Conservation (phyloP, 2,329 filamentous ascomycete species). For the Aspergillus tubingensis region DNA sequence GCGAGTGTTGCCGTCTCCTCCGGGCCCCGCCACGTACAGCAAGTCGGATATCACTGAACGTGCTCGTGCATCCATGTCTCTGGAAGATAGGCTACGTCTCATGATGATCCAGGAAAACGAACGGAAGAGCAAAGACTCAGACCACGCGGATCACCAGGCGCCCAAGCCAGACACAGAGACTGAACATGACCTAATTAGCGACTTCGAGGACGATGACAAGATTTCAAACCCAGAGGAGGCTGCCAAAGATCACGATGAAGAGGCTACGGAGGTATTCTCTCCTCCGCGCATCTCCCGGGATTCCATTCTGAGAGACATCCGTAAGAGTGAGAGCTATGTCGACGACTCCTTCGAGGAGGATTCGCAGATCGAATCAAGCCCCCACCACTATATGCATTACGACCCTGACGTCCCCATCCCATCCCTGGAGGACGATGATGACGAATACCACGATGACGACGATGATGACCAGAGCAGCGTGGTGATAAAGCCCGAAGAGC, state of each 20-base stretch:
- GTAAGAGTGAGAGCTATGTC: constrained; percentile 62
- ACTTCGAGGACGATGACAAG: constrained; percentile 17
- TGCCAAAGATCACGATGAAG: constrained; percentile 25
- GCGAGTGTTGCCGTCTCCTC: constrained; percentile 71
- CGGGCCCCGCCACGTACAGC: constrained; percentile 64
- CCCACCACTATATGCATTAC: constrained; percentile 61
- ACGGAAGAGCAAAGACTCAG: constrained; percentile 27
- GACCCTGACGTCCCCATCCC: constrained; percentile 91
- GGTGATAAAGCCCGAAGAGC: constrained; percentile 66
- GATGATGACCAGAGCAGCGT: constrained; percentile 63
- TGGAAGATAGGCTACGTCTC: constrained; percentile 81
- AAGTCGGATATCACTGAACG: constrained; percentile 80
- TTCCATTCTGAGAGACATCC: constrained; percentile 86
- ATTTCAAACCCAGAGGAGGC: constrained; percentile 32
- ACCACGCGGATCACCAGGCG: neutral
- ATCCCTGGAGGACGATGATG: constrained; percentile 70
- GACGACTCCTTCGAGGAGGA: constrained; percentile 68
- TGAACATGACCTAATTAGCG: neutral
- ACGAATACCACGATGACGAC: constrained; percentile 56
- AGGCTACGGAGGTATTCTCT: constrained; percentile 60
- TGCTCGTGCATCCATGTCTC: constrained; percentile 72
- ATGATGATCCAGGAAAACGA: constrained; percentile 81
- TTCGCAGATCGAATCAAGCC: constrained; percentile 59
- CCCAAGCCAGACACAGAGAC: constrained; percentile 1
- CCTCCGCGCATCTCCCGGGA: constrained; percentile 85